Conservation (phyloP, 2,329 filamentous ascomycete genomes). For the Paecilomyces sp. region DNA sequence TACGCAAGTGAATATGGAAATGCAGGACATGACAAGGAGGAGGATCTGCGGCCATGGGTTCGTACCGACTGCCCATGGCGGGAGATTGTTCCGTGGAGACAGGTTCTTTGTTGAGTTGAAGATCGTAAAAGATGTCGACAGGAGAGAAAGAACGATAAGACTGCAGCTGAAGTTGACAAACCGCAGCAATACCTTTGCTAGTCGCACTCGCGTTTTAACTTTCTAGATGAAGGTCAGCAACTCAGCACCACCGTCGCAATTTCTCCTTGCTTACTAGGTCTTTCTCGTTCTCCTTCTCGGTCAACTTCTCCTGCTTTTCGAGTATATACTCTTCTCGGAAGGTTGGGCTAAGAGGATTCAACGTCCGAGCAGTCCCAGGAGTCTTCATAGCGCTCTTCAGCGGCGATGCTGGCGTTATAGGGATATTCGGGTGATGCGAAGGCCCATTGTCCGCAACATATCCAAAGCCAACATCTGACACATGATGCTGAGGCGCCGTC, state of each 20-base stretch:
- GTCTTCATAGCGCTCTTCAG: conserved; percentile 87
- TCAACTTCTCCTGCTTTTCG: conserved; percentile 73
- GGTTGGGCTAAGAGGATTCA: conserved; percentile 83
- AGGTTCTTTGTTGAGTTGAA: conserved; percentile 81
- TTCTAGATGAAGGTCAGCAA: conserved; percentile 52
- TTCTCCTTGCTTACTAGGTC: conserved; percentile 64
- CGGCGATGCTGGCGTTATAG: conserved; percentile 65
- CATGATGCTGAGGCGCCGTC: conserved; percentile 45
- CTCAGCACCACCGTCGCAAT: no score
- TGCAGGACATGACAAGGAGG: conserved; percentile 67
- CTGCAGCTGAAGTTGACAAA: conserved; percentile 96
- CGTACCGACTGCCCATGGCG: conserved; percentile 74
- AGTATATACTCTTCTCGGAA: conserved; percentile 81
- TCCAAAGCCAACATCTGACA: conserved; percentile 85
- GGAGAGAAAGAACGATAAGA: conserved; percentile 85
- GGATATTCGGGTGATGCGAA: conserved; percentile 41
- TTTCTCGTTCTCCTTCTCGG: conserved; percentile 78
- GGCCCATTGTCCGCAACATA: conserved; percentile 62
- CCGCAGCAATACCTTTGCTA: conserved; percentile 92
- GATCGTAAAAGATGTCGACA: conserved; percentile 80
- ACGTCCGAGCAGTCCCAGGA: conserved; percentile 68
- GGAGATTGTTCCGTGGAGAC: conserved; percentile 69
- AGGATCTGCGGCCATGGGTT: conserved; percentile 84
- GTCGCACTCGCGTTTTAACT: conserved; percentile 82
- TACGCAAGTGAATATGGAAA: conserved; percentile 75